Conservation (phyloP, 2,329 filamentous ascomycete species). For the Trichoderma oligosporum region DNA sequence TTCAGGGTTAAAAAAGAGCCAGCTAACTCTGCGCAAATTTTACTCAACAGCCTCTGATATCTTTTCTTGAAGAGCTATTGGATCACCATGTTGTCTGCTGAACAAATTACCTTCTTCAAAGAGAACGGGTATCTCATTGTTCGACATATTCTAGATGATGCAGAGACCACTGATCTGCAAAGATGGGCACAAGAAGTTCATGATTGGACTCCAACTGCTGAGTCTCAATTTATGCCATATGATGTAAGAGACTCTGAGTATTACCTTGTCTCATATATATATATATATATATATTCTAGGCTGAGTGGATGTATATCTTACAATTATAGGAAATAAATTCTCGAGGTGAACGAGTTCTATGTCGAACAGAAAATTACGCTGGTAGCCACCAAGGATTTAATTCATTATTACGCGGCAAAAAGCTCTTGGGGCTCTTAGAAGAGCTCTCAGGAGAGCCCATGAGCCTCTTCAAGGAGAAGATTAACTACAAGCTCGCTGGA, state of each 20-base stretch:
- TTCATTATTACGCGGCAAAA: not conserved
- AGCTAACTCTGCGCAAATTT: not conserved
- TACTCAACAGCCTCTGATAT: not conserved
- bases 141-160: not conserved
- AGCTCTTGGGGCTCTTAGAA: not conserved
- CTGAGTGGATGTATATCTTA: not conserved
- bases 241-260: not conserved
- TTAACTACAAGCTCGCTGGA: slow-evolving; percentile 2
- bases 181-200: slow-evolving; percentile 9
- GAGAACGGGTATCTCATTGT: not conserved
- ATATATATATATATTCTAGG: not conserved
- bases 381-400: not conserved
- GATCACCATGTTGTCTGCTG: not conserved
- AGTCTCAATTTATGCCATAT: slow-evolving; percentile 9
- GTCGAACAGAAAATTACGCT: slow-evolving; percentile 2
- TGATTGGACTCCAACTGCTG: not conserved
- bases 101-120: not conserved
- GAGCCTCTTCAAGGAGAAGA: slow-evolving; percentile 2
- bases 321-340: not conserved
- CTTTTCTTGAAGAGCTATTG: not conserved
- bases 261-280: too few relatives aligned
- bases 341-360: not conserved
- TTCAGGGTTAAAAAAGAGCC: not conserved
- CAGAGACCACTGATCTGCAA: not conserved
- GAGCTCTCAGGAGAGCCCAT: slow-evolving; percentile 1